Evolutionary conservation across 2,329 filamentous ascomycete species (phyloP), one percentile per base, ranked within the genome.

Genomic region (Aspergillus costaricaensis): DNA sequence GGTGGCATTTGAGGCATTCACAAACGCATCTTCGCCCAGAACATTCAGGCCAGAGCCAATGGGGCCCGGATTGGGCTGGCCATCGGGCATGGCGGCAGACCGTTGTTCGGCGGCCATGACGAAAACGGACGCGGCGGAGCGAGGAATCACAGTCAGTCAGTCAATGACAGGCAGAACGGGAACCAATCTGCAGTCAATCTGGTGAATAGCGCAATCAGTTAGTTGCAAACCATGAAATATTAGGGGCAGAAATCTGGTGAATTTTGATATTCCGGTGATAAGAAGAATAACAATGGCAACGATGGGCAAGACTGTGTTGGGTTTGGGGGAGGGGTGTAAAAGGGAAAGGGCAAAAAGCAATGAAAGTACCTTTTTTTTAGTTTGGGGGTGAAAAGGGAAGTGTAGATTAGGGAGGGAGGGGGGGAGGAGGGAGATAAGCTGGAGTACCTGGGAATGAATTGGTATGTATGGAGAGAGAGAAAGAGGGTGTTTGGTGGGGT

Each of bases 21-120:
- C 58, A 57, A 74, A 74, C 7, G 70, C 69, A 9, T 68, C 66
- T 32, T 72, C 62, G 27, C 62, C 67, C 51, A 73, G 51, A 15
- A 67, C 66, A 41, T 67, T 66, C 43, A 73, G 54, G 6, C 68
- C 69, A 17, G 72, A 66, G 7, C 70, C 71, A 50, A 75, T 69
- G 15, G 72, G 59, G 19, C 72, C 65, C 5, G 72, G 70, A 53
- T 74, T 65, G 53, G 70, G 72, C 58, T 73, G 72, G 50, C 59
- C 67, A 27, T 71, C 66, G 55, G 72, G 67, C 38, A 71, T 62
- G 59, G 62, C 60, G 61, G 67, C 66, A 61, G 64, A 66, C 49
- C 62, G 65, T 63, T 66, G 59, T 49, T 68, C 62, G 55, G 68
- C 65, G 60, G 68, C 59, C 70, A 73, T 75, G 56, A 52, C 52